These are phyloP conservation scores for Acanthamoeba lenticulata DNA, from an alignment of 208 protist genomes.

Conservation along the genomic window DNA sequence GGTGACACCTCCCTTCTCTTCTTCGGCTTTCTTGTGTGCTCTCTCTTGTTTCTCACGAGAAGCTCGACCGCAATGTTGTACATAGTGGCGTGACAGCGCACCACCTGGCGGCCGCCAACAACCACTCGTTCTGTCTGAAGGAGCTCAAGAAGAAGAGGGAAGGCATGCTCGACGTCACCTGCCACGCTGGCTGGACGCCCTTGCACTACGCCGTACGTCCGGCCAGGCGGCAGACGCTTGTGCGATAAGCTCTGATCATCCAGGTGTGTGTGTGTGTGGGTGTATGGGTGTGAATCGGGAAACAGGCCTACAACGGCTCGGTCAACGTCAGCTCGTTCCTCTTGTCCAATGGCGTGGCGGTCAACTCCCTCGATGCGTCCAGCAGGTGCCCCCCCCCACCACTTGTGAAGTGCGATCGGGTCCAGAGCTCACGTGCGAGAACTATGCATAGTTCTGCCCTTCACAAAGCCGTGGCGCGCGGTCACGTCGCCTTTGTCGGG, in stretches of 20 bases:
- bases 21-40: no score
- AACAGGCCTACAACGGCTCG: neutral
- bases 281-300: no score
- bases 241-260: no score
- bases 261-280: no score
- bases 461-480: neutral
- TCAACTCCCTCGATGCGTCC: neutral
- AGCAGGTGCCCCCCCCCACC: no score
- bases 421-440: neutral
- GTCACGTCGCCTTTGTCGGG: neutral
- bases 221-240: no score
- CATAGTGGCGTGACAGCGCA: neutral
- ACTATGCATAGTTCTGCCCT: neutral
- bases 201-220: neutral
- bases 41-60: no score
- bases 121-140: conserved; percentile 24
- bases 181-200: conserved; percentile 10
- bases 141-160: conserved; percentile 35
- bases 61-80: no score
- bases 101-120: neutral
- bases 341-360: neutral
- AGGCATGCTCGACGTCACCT: conserved; percentile 11
- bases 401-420: neutral
- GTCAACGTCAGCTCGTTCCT: conserved; percentile 36
- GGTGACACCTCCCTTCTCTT: no score